phyloP scores from a whole-genome alignment of 768 basidiomycete species.

The Podaxis rugospora region DNA sequence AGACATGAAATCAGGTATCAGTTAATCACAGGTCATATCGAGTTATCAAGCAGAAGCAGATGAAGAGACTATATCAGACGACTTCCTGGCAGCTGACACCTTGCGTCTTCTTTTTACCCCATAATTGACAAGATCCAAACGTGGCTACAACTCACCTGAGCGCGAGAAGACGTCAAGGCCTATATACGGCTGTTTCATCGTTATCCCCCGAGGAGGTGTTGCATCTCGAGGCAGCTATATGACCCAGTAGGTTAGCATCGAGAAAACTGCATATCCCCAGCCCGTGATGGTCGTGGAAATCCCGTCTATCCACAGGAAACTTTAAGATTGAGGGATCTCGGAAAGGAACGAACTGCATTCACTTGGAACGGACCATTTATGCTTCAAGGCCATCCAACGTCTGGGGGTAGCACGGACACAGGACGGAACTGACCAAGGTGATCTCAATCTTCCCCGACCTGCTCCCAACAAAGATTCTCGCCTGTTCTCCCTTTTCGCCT shows the following conservation, averaged over 20 bases:
- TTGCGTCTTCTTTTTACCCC: not conserved
- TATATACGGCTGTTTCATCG: slow-evolving; percentile 29
- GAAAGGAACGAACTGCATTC: not conserved
- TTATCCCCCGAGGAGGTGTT: slow-evolving; percentile 10
- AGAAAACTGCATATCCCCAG: not conserved
- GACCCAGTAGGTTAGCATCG: not conserved
- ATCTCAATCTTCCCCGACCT: slow-evolving; percentile 34
- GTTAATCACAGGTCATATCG: not conserved
- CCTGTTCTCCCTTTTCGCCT: slow-evolving; percentile 20
- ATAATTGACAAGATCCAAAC: not conserved
- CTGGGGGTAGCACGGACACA: not conserved
- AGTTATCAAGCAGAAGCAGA: not conserved
- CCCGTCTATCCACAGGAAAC: not conserved
- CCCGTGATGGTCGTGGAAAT: slow-evolving; percentile 5
- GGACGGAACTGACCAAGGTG: slow-evolving; percentile 28
- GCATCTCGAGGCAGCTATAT: slow-evolving; percentile 24
- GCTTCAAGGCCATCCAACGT: not conserved
- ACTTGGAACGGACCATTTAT: not conserved
- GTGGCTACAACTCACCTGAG: slow-evolving; percentile 22
- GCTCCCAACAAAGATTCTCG: slow-evolving; percentile 32
- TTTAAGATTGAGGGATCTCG: not conserved
- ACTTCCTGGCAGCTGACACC: not conserved
- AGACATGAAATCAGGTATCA: not conserved
- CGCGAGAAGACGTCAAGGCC: slow-evolving; percentile 31
- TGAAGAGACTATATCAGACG: not conserved